Evolutionary conservation across 1,284 basidiomycete species (phyloP).

Genomic region (Somion occarium): DNA sequence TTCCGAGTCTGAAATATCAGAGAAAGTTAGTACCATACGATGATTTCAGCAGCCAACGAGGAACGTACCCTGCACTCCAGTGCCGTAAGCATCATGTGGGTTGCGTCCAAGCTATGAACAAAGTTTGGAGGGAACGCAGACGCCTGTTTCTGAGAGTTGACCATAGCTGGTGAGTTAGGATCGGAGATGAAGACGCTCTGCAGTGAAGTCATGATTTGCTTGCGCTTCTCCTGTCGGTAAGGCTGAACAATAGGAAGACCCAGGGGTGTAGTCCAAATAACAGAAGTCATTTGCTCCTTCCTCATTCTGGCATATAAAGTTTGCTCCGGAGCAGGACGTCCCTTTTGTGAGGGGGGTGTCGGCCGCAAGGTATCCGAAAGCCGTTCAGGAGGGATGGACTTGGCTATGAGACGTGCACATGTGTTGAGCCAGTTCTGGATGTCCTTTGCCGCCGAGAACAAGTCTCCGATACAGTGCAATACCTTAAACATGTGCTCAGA

Average conservation of each 20-base stretch:
- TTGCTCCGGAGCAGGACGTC: slow-evolving; percentile 17
- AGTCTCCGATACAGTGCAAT: slow-evolving; percentile 83
- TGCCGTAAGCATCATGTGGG: slow-evolving; percentile 99
- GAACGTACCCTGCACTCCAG: slow-evolving; percentile 74
- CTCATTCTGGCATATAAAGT: slow-evolving; percentile 35
- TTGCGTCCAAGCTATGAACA: slow-evolving; percentile 96
- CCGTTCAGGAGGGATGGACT: slow-evolving; percentile 80
- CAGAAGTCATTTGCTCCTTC: slow-evolving; percentile 93
- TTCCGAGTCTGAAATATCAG: slow-evolving; percentile 45
- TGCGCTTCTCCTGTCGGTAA: slow-evolving; percentile 82
- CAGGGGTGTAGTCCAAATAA: slow-evolving; percentile 95
- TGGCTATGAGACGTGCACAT: slow-evolving; percentile 82
- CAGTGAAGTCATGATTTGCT: slow-evolving; percentile 81
- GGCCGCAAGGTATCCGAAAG: slow-evolving; percentile 34
- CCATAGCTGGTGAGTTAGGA: slow-evolving; percentile 71
- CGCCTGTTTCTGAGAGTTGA: slow-evolving; percentile 86
- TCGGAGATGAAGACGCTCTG: slow-evolving; percentile 95
- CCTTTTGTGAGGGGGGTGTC: slow-evolving; percentile 10
- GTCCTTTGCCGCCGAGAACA: slow-evolving; percentile 87
- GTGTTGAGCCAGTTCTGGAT: slow-evolving; percentile 93
- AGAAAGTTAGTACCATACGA: too few relatives aligned
- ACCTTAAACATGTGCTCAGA: slow-evolving; percentile 37
- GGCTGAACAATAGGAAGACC: slow-evolving; percentile 96
- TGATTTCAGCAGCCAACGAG: too few relatives aligned
- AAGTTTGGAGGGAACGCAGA: slow-evolving; percentile 99